phyloP scores from a whole-genome alignment of 1,284 basidiomycete genomes.

The Tilletia caries region DNA sequence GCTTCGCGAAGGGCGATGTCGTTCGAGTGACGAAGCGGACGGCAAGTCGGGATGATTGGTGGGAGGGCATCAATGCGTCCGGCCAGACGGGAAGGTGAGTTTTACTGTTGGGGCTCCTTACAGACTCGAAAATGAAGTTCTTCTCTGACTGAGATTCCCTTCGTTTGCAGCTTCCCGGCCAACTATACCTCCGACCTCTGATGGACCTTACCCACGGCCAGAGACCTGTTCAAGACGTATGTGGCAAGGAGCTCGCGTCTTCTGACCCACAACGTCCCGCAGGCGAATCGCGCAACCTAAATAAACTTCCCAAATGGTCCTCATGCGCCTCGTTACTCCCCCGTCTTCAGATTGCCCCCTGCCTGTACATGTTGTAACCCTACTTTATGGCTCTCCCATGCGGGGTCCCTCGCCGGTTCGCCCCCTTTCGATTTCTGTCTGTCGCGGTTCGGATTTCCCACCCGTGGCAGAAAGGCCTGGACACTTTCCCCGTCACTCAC shows the following conservation, averaged over 20 bases:
- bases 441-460: no score
- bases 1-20: conserved; percentile 46
- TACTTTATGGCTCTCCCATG: no score
- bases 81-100: conserved; percentile 25
- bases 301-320: not conserved
- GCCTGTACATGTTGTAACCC: not conserved
- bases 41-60: conserved; percentile 44
- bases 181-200: conserved; percentile 27
- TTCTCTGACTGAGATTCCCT: no score
- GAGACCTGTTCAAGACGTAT: not conserved
- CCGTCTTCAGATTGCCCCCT: conserved; percentile 4
- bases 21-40: conserved; percentile 46
- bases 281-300: not conserved
- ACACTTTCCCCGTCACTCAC: no score
- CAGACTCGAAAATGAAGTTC: no score
- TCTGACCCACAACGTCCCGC: no score
- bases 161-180: conserved; percentile 23
- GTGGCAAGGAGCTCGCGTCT: no score
- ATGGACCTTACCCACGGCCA: no score
- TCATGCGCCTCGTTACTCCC: not conserved
- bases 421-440: no score
- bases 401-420: no score
- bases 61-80: conserved; percentile 32
- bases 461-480: no score
- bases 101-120: no score